Base-by-base conservation (phyloP, 306 rosid genomes). In the Castanea crenata region DNA sequence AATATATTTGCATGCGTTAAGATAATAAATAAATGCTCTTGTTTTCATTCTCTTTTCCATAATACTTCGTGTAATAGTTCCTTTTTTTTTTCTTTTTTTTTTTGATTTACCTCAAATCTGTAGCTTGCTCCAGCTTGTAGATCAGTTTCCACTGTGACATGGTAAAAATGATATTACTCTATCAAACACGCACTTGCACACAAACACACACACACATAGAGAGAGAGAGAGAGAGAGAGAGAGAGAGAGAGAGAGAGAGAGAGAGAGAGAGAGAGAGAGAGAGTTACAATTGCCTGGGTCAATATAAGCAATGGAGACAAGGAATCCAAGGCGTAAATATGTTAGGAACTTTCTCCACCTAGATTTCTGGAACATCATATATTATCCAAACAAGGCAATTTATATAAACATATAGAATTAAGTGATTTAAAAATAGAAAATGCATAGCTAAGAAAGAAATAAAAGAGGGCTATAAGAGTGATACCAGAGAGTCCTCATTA, bases 121-220 rank as follows among this genome's bases (percentile, higher is more conserved):
- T 94, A 92, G 64, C 78, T 80, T 52, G 97, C 94, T 81, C 97
- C 97, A 15, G 98, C 98, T 87, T 94, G 98, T 49, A 94, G 86
- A 85, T 94, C 98, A 83, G 97, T 94, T 87, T 94, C 94, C 97
- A 94, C 97, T 94, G 87, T 34, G 41, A 69, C 19, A 44, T 29
- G n/a, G 19, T 12, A 61, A 31, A 55, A 52, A 64, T 46, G 5
- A 27, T 31, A 49, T 34, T 18, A 8, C 8, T 2, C 5, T 32
- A 3, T 15, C 2, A 29, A 75, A 8, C 4, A 67, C 4, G 0
- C 23, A 21, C 23, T 0, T 21, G 23, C 23, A 21, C 23, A 21
- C 23, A 21, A 21, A 21, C 23, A 21, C 23, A 21, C 23, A 21
- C 23, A 21, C 23, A 21, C 23, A 21, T 21, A 21, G 23, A 21